phyloP scores from a whole-genome alignment of 2,329 filamentous ascomycete genomes.

The Alternaria brassicicola region DNA sequence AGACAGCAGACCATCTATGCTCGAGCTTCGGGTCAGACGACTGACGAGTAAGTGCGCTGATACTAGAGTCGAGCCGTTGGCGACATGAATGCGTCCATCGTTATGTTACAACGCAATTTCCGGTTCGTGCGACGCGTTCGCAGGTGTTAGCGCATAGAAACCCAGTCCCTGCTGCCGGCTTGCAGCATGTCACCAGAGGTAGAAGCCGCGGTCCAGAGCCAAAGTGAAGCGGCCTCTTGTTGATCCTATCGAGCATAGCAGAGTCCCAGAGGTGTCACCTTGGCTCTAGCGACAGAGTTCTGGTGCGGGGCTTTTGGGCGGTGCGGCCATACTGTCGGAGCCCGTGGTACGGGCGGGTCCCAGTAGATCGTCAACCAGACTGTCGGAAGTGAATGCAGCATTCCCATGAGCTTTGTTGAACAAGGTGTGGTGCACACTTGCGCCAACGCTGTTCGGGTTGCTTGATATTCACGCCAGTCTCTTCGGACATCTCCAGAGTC shows the following conservation, averaged over 20 bases:
- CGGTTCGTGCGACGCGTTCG: slow-evolving; percentile 1
- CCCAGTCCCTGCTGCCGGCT: neutral
- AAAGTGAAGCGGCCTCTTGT: neutral
- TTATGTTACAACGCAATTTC: slow-evolving; percentile 17
- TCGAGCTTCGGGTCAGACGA: neutral
- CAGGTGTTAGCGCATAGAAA: slow-evolving; percentile 2
- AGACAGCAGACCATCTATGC: neutral
- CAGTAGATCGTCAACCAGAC: slow-evolving; percentile 3
- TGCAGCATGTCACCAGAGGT: neutral
- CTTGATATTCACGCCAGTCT: neutral
- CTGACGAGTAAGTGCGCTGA: neutral
- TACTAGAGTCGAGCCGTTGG: neutral
- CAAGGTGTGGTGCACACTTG: neutral
- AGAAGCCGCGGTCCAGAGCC: neutral
- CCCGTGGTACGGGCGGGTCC: neutral
- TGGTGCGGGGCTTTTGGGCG: neutral
- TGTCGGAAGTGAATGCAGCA: neutral
- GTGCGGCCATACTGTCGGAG: neutral
- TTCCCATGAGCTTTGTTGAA: neutral
- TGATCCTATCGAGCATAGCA: neutral
- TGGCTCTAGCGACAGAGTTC: neutral
- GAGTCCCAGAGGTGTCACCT: neutral
- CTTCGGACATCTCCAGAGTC: neutral
- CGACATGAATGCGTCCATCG: slow-evolving; percentile 4
- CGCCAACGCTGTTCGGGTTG: neutral